These are phyloP conservation scores for Cynanchum wilfordii DNA, from an alignment of 257 asterid species.

Conservation along the genomic window DNA sequence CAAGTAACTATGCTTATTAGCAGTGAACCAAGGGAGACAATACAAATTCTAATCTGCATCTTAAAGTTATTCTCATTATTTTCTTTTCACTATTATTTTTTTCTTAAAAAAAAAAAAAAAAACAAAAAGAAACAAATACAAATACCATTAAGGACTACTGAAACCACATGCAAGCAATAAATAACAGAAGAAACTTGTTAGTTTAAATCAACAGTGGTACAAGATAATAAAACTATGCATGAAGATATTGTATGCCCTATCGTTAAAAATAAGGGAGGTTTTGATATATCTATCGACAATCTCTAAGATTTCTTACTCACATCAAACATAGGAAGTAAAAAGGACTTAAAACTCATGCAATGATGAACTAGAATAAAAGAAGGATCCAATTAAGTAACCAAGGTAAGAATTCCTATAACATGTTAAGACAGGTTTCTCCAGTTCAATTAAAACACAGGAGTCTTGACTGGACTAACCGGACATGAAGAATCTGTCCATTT, in stretches of 20 bases:
- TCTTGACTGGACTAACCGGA: conserved; percentile 48
- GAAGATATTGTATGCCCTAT: neutral
- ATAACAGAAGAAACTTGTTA: neutral
- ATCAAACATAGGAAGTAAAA: neutral
- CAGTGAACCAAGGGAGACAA: neutral
- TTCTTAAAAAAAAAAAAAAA: too few species aligned
- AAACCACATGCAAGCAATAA: neutral
- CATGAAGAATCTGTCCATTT: conserved; percentile 99
- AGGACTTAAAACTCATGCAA: neutral
- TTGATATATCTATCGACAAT: neutral
- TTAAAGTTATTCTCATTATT: neutral
- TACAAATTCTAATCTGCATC: neutral
- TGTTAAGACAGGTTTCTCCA: neutral
- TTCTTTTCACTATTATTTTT: too few species aligned
- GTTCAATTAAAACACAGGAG: neutral
- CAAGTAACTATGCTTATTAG: neutral
- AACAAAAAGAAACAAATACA: neutral
- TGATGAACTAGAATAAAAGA: neutral
- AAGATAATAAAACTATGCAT: neutral
- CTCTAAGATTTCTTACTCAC: neutral
- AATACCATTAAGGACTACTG: neutral
- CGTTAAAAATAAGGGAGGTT: neutral
- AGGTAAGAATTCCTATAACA: neutral
- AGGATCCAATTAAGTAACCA: too few species aligned
- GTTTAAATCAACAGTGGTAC: neutral